Percentiles rank a stretch among this genome's conserved stretches.
These are phyloP conservation scores for Aaosphaeria pasadenensis DNA, from an alignment of 2,329 filamentous ascomycete species.

Conservation along the genomic window DNA sequence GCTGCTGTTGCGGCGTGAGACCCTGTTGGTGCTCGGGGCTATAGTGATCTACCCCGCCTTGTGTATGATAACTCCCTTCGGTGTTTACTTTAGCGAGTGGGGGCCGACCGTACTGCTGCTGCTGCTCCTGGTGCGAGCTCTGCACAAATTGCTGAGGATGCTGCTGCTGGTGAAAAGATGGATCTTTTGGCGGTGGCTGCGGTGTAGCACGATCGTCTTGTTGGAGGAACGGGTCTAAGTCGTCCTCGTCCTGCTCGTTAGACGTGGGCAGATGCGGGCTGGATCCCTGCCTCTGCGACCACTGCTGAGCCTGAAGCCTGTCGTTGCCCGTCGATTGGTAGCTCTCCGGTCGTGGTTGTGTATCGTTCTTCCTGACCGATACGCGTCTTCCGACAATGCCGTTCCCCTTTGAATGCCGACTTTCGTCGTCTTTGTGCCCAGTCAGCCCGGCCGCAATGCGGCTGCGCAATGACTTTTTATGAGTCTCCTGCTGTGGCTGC, in stretches of 20 bases:
- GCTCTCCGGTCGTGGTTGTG: constrained; percentile 15
- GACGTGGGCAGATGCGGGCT: constrained; percentile 33
- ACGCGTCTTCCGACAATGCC: constrained; percentile 25
- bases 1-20: constrained; percentile 25
- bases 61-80: constrained; percentile 35
- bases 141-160: constrained; percentile 16
- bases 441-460: constrained; percentile 27
- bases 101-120: constrained; percentile 32
- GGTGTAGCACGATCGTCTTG: constrained; percentile 26
- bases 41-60: constrained; percentile 39
- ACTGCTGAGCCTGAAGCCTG: constrained; percentile 24
- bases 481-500: constrained; percentile 16
- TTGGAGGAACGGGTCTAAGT: constrained; percentile 38
- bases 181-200: constrained; percentile 35
- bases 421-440: constrained; percentile 26
- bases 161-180: constrained; percentile 26
- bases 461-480: constrained; percentile 33
- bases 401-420: constrained; percentile 27
- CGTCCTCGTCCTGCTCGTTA: constrained; percentile 36
- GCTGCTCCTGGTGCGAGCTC: constrained; percentile 28
- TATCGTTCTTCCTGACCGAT: constrained; percentile 36
- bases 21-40: constrained; percentile 32
- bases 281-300: constrained; percentile 25
- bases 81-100: constrained; percentile 39
- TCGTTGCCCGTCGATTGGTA: constrained; percentile 22